Conservation (phyloP, 2,329 filamentous ascomycete species). For the Lasiodiplodia sp. region DNA sequence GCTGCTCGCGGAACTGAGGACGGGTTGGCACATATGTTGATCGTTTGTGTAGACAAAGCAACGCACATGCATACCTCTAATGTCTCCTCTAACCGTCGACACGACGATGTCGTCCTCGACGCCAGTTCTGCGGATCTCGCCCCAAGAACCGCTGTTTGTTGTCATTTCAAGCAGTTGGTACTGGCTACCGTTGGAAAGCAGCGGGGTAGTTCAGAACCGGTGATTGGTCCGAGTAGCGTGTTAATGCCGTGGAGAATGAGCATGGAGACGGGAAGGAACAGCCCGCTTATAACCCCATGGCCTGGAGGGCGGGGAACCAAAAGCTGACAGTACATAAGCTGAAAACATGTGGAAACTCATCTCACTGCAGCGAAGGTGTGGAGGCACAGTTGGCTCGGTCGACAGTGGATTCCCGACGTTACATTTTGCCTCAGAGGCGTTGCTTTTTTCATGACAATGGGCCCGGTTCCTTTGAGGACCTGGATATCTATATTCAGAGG, state of each 20-base stretch:
- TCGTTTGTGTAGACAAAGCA: neutral
- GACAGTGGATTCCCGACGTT: neutral
- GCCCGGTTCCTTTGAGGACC: neutral
- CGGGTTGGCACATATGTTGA: neutral
- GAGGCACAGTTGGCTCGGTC: neutral
- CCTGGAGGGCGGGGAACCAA: neutral
- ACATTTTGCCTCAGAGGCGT: neutral
- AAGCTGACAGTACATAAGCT: neutral
- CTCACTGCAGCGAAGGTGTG: neutral
- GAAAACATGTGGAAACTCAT: constrained; percentile 12
- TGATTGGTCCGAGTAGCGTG: too few relatives aligned
- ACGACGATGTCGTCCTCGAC: constrained; percentile 12
- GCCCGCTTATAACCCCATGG: neutral
- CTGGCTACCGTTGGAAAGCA: neutral
- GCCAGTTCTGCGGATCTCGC: neutral
- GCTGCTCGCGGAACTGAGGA: neutral
- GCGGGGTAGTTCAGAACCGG: neutral
- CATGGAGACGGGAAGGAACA: neutral
- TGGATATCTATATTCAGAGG: constrained; percentile 4
- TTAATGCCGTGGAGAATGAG: neutral
- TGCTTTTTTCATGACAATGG: neutral
- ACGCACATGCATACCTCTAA: constrained; percentile 6
- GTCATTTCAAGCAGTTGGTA: neutral
- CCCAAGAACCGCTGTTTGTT: neutral
- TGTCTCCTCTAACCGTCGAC: neutral